Percentiles rank a stretch among this genome's conserved stretches.
phyloP scores from a whole-genome alignment of 2,329 filamentous ascomycete genomes.

The Aspergillus tubingensis region DNA sequence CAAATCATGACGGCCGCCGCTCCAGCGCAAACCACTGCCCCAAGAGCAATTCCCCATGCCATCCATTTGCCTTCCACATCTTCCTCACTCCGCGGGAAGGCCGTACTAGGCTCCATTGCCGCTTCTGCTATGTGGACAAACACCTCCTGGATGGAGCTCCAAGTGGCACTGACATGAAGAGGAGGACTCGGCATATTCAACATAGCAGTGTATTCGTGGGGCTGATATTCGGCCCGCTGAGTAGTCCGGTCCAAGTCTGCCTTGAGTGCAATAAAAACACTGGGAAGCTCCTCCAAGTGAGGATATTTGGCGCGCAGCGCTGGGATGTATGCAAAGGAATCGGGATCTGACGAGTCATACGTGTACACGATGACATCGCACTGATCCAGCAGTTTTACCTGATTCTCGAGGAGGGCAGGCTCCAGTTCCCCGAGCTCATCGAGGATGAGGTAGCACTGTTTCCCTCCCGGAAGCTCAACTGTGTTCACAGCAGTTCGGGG shows the following conservation, averaged over 20 bases:
- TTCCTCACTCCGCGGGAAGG: constrained; percentile 87
- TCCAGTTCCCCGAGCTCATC: constrained; percentile 96
- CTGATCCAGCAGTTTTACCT: constrained; percentile 76
- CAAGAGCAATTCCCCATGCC: constrained; percentile 80
- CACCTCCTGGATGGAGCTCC: constrained; percentile 89
- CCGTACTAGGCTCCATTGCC: constrained; percentile 83
- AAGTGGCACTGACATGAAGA: constrained; percentile 90
- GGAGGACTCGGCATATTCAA: constrained; percentile 83
- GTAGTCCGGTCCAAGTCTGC: constrained; percentile 95
- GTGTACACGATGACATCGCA: constrained; percentile 94
- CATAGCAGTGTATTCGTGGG: constrained; percentile 83
- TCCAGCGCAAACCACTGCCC: constrained; percentile 64
- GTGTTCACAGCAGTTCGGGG: constrained; percentile 92
- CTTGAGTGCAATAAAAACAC: constrained; percentile 90
- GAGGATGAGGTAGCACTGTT: constrained; percentile 94
- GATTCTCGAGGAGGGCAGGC: constrained; percentile 89
- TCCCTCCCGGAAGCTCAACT: constrained; percentile 91
- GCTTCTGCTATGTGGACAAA: constrained; percentile 91
- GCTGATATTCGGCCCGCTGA: constrained; percentile 87
- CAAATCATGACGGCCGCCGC: constrained; percentile 63
- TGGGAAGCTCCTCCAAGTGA: constrained; percentile 83
- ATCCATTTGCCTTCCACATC: constrained; percentile 76
- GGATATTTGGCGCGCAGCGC: constrained; percentile 76
- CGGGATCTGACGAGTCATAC: constrained; percentile 95
- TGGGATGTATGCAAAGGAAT: constrained; percentile 91